These are phyloP conservation scores for Musa balbisiana DNA, from an alignment of 202 grass and related monocot genomes.

Conservation along the genomic window DNA sequence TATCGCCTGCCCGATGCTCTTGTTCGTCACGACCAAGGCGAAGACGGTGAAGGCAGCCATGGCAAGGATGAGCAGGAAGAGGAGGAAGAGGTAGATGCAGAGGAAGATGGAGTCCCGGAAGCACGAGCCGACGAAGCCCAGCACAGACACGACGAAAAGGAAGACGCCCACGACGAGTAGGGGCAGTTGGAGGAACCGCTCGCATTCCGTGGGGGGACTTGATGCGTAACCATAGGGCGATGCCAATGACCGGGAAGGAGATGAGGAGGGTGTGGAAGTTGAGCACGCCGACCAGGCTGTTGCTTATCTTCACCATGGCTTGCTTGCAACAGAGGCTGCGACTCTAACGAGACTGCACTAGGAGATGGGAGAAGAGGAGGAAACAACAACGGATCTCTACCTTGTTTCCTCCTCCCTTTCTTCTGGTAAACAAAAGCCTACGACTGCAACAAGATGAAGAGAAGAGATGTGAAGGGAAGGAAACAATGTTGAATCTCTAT, in stretches of 20 bases:
- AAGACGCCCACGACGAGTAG: constrained; percentile 37
- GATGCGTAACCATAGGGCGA: constrained; percentile 32
- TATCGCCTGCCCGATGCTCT: constrained; percentile 28
- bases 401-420: too few relatives aligned
- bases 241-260: constrained; percentile 42
- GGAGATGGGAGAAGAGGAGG: too few relatives aligned
- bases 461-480: too few relatives aligned
- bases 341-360: too few relatives aligned
- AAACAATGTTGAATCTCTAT: too few relatives aligned
- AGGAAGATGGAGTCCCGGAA: constrained; percentile 41
- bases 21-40: constrained; percentile 49
- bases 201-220: constrained; percentile 37
- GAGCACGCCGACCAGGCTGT: constrained; percentile 34
- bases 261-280: constrained; percentile 41
- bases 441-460: too few relatives aligned
- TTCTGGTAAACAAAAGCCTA: too few relatives aligned
- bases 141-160: constrained; percentile 48
- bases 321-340: too few relatives aligned
- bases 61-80: constrained; percentile 52
- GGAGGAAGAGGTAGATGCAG: constrained; percentile 40
- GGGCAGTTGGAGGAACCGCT: constrained; percentile 36
- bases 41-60: constrained; percentile 49
- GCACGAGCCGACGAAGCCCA: constrained; percentile 46
- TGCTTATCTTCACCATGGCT: constrained; percentile 50
- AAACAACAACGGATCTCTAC: too few relatives aligned